Conservation (phyloP, 2,329 filamentous ascomycete species). For the Magnaporthiopsis incrustans region DNA sequence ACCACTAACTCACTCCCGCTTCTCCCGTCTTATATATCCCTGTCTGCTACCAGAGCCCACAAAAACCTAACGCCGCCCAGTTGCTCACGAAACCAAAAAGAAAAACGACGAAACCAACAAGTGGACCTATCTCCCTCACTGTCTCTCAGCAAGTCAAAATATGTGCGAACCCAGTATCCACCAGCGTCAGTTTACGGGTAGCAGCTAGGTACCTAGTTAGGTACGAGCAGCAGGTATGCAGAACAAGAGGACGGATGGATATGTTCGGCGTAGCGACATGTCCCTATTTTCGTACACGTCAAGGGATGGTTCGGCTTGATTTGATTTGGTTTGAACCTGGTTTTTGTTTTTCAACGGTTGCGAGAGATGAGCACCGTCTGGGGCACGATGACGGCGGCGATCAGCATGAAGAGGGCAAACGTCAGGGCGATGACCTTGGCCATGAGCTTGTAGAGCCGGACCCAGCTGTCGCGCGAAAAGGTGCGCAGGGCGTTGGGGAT, state of each 20-base stretch:
- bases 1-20: not conserved
- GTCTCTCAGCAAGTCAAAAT: not conserved
- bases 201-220: not conserved
- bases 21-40: not conserved
- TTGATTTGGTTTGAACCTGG: no score
- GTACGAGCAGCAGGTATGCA: not conserved
- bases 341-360: not conserved
- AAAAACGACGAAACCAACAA: not conserved
- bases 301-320: not conserved
- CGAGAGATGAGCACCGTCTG: conserved; percentile 37
- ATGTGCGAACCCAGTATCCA: not conserved
- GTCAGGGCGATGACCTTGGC: conserved; percentile 59
- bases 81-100: not conserved
- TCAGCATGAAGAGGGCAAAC: conserved; percentile 36
- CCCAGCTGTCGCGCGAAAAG: conserved; percentile 64
- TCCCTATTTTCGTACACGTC: not conserved
- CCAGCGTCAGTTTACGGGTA: no score
- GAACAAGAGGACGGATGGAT: no score
- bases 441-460: conserved; percentile 67
- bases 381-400: conserved; percentile 40
- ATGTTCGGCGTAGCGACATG: not conserved
- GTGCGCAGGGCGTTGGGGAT: conserved; percentile 72
- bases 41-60: not conserved
- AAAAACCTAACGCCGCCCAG: not conserved
- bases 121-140: not conserved